Evolutionary conservation across 2,329 filamentous ascomycete species (phyloP).

Genomic region (Beauveria asiatica): DNA sequence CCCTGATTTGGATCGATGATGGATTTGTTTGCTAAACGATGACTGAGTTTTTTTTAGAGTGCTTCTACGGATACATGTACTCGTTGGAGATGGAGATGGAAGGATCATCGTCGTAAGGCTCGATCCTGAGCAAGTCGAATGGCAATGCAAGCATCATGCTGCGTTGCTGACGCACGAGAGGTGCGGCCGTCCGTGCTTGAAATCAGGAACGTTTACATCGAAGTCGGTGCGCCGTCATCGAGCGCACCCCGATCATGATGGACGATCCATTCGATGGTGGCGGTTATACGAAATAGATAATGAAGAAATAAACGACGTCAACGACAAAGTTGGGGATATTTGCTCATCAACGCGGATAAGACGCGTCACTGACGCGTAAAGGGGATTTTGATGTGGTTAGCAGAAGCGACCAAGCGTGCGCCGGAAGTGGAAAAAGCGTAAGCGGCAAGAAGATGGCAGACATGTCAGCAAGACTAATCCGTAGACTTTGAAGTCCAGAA

Average conservation of each 20-base stretch:
- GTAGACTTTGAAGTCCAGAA: background rate
- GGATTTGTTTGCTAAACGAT: background rate
- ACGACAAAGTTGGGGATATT: background rate
- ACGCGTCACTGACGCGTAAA: conserved; percentile 1
- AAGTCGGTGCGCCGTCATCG: background rate
- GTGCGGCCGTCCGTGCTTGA: background rate
- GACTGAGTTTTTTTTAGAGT: background rate
- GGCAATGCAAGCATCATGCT: background rate
- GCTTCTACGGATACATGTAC: background rate
- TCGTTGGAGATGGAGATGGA: background rate
- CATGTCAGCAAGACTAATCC: background rate
- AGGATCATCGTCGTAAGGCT: background rate
- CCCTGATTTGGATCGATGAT: background rate
- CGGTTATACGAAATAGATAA: background rate
- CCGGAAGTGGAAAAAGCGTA: background rate
- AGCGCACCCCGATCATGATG: background rate
- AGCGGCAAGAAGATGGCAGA: background rate
- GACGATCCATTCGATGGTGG: conserved; percentile 6
- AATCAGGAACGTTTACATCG: background rate
- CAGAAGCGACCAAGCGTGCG: background rate
- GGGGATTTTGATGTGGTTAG: background rate
- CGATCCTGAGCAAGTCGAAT: background rate
- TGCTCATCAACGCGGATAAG: background rate
- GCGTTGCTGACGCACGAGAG: background rate
- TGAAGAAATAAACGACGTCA: background rate